Evolutionary conservation across 169 alveolate species (phyloP).

Genomic region (Eimeria falciformis): DNA sequence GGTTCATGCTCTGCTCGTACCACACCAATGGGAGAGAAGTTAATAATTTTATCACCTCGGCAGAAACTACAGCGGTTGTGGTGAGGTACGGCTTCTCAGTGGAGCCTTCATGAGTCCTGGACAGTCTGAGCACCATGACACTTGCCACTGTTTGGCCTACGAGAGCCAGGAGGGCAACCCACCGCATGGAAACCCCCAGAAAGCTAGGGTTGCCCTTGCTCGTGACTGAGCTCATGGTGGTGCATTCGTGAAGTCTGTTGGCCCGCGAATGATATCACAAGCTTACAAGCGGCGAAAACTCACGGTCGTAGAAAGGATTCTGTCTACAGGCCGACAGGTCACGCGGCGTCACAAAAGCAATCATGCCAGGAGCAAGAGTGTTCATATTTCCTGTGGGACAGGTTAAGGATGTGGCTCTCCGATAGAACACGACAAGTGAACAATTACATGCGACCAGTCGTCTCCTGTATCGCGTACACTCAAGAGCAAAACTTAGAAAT

Average conservation of each 20-base stretch:
- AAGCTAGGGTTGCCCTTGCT: not conserved
- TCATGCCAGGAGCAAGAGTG: too few relatives aligned
- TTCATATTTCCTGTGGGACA: too few relatives aligned
- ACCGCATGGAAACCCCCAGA: constrained; percentile 56
- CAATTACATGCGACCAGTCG: too few relatives aligned
- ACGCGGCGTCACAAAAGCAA: too few relatives aligned
- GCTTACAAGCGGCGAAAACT: too few relatives aligned
- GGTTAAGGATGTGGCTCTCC: too few relatives aligned
- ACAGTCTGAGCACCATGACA: constrained; percentile 31
- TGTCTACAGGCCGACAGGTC: too few relatives aligned
- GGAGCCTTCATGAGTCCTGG: not conserved
- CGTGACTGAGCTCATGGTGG: not conserved
- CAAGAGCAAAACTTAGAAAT: too few relatives aligned
- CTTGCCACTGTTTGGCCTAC: constrained; percentile 69
- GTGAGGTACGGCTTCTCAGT: constrained; percentile 1
- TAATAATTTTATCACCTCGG: constrained; percentile 54
- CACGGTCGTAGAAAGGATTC: too few relatives aligned
- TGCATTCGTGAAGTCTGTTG: not conserved
- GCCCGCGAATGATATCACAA: too few relatives aligned
- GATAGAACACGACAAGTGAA: too few relatives aligned
- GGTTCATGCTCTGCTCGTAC: constrained; percentile 41
- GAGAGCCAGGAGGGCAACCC: constrained; percentile 65
- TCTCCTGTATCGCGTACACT: too few relatives aligned
- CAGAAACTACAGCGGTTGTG: constrained; percentile 46
- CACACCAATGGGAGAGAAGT: constrained; percentile 43